Base-by-base conservation (phyloP, 2,329 filamentous ascomycete species). In the Fusarium tricinctum region DNA sequence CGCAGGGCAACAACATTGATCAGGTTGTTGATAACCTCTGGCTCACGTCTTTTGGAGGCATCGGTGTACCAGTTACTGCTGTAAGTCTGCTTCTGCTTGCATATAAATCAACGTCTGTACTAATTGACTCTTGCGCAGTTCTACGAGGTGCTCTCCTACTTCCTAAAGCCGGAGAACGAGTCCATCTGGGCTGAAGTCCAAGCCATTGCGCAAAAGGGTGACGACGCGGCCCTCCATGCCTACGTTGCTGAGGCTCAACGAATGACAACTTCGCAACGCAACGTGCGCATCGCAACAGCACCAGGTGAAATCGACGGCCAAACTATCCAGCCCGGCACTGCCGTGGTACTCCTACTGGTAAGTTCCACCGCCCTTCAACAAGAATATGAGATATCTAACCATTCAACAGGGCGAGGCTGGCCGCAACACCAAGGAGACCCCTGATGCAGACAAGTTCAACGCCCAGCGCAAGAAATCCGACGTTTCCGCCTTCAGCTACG, bases 401-500 rank as follows among this genome's bases (percentile, higher is more conserved):
- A 3, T 2, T 6, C 20, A 38, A 22, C 9, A 82, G 81, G 79
- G 79, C 49, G 71, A 75, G 35, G 78, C 79, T 8, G 78, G 78
- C 12, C 79, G 79, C 20, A 81, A 82, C 68, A 67, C 77, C 3
- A 62, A 73, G 17, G 78, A 80, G 23, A 73, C 83, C 12, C 60
- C 76, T 19, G 70, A 81, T 22, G 74, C 81, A 1, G 69, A 76
- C 38, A 75, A 78, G 54, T 85, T 86, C 63, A 77, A 82, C 39
- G 76, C 82, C 3, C 76, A 79, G 23, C 81, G 84, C 56, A 77
- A 80, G 59, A 70, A 68, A 5, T 76, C n/a, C 20, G 71, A 77
- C 3, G 81, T 85, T 30, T 78, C 80, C 2, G 76, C 82, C 20
- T 85, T 81, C 61, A 82, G 82, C 68, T 80, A 80, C 53, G 83